Evolutionary conservation across 1,284 basidiomycete genomes (phyloP), one percentile per base, ranked within the genome.

Genomic region (Rhodotorula sp.): DNA sequence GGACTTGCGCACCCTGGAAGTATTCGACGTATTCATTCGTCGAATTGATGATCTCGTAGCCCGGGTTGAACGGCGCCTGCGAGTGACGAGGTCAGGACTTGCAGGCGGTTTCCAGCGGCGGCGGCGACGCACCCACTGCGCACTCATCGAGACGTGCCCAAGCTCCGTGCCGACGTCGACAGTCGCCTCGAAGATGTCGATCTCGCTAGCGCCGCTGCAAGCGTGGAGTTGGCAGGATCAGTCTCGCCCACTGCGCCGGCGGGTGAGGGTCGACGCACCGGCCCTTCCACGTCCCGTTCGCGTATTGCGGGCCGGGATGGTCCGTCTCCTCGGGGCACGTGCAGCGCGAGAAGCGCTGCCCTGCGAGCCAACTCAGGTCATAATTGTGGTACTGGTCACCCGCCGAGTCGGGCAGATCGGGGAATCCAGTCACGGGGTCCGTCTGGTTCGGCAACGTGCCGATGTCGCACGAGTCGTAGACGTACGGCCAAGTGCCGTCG

Each of bases 371-470:
- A 8, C 73, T 75, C 21, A 80, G 76, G n/a, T 66, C 67, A 29
- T 72, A 74, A 44, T 72, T 51, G 51, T 79, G 69, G 61, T 80
- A 70, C 71, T 72, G 67, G 48, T 50, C 48, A 9, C 48, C 48
- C 9, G 22, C 48, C n/a, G 27, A 15, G 6, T 27, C n/a, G 25
- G 19, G 13, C 9, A 76, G 71, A 0, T 68, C 64, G 6, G 78
- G 76, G 1, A 67, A 44, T 13, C 76, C 75, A 19, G 75, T 77
- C 32, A 67, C 70, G 4, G 74, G 66, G 53, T 78, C 69, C 29
- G 88, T 90, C 81, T 94, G 92, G 78, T 90, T 90, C 88, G 64
- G 86, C 81, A 91, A 88, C 0, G 94, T 96, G 19, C 94, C 96
- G 39, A 91, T 74, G 80, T 90, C 90, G 80, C 61, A 66, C 36